Conservation (phyloP, 1,284 basidiomycete species). For the Heliocybe sulcata region DNA sequence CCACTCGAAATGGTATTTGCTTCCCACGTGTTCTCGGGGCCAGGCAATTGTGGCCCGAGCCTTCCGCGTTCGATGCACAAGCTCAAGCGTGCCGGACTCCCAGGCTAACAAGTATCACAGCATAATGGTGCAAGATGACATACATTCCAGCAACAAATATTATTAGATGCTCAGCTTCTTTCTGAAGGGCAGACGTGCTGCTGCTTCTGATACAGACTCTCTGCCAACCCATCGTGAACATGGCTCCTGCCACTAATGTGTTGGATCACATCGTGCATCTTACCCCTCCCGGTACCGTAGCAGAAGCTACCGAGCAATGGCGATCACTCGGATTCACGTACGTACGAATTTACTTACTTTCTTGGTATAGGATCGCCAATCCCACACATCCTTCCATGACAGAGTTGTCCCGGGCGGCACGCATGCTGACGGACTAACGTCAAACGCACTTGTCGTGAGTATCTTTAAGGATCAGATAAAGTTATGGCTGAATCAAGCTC, state of each 20-base stretch:
- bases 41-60: too few relatives aligned
- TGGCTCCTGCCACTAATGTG: slow-evolving; percentile 32
- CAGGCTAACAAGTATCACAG: too few relatives aligned
- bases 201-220: neutral
- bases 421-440: slow-evolving; percentile 55
- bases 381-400: neutral
- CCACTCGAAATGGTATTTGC: too few relatives aligned
- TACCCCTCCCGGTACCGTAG: slow-evolving; percentile 50
- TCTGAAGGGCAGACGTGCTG: too few relatives aligned
- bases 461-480: neutral
- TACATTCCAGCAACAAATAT: too few relatives aligned
- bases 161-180: too few relatives aligned
- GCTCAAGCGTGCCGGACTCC: too few relatives aligned
- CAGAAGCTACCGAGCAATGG: slow-evolving; percentile 44
- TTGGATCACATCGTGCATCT: slow-evolving; percentile 66
- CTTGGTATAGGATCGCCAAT: neutral
- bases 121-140: too few relatives aligned
- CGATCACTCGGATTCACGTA: slow-evolving; percentile 60
- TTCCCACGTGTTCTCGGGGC: too few relatives aligned
- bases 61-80: too few relatives aligned
- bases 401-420: slow-evolving; percentile 51
- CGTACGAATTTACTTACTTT: slow-evolving; percentile 11
- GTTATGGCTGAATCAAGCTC: too few relatives aligned
- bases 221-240: slow-evolving; percentile 7
- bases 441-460: slow-evolving; percentile 55